A percentile compares a stretch with the other conserved stretches of the same genome.
Evolutionary conservation across 2,329 filamentous ascomycete species (phyloP).

Genomic region (Phyllosticta citriasiana): DNA sequence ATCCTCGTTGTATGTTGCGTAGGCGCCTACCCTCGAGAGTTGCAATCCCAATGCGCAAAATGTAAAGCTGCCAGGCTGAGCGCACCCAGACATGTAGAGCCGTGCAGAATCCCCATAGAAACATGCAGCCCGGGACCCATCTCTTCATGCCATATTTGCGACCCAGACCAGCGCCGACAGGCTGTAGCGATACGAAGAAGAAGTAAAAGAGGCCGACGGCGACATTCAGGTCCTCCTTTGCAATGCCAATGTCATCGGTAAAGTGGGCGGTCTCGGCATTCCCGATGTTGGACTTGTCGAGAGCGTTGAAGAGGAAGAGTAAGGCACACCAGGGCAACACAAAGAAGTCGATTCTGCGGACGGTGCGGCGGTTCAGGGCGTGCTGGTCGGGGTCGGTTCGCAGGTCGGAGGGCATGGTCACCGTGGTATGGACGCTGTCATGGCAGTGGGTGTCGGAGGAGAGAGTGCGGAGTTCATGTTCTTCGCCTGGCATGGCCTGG

Average conservation of each 20-base stretch:
- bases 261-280: slow-evolving; percentile 51
- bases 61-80: slow-evolving; percentile 37
- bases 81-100: slow-evolving; percentile 38
- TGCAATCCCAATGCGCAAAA: slow-evolving; percentile 37
- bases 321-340: slow-evolving; percentile 43
- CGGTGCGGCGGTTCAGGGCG: slow-evolving; percentile 25
- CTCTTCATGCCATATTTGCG: slow-evolving; percentile 44
- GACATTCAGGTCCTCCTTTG: slow-evolving; percentile 43
- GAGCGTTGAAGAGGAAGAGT: slow-evolving; percentile 43
- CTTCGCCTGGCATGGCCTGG: neutral
- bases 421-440: neutral
- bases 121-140: slow-evolving; percentile 50
- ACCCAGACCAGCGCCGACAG: slow-evolving; percentile 47
- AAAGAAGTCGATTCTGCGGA: slow-evolving; percentile 40
- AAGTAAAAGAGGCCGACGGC: slow-evolving; percentile 49
- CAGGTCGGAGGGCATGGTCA: slow-evolving; percentile 9
- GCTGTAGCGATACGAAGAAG: slow-evolving; percentile 49
- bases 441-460: neutral
- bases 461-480: neutral
- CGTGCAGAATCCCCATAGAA: slow-evolving; percentile 42
- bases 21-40: slow-evolving; percentile 32
- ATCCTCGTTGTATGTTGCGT: neutral
- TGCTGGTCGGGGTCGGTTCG: slow-evolving; percentile 3
- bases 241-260: slow-evolving; percentile 44
- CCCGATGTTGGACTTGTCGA: slow-evolving; percentile 46